Base-by-base conservation (phyloP, 83 land plant genomes). In the Diphasiastrum complanatum region DNA sequence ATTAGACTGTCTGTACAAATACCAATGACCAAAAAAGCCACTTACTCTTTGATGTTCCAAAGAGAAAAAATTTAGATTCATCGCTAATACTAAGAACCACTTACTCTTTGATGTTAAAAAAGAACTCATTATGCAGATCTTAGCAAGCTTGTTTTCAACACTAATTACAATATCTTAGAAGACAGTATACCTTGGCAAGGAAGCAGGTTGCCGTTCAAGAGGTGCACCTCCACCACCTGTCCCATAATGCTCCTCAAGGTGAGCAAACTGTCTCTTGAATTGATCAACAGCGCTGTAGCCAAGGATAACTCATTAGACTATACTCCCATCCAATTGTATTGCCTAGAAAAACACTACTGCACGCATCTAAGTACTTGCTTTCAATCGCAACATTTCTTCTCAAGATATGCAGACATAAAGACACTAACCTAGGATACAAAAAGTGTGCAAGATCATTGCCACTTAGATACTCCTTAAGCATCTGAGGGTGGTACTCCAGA, bases 171-270 rank as follows among this genome's bases (percentile, higher is more conserved):
- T n/a, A n/a, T n/a, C n/a, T n/a, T n/a, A n/a, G n/a, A n/a, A n/a
- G n/a, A n/a, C n/a, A n/a, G n/a, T n/a, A n/a, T n/a, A 64, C 67
- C 67, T 64, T 30, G 67, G 67, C 64, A 64, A 50, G 33, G 67
- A 64, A 10, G 61, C 64, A 30, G 49, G 67, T 33, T 64, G 67
- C 23, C 62, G 29, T 33, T 64, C 67, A 14, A 49, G 60, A 4
- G 63, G 67, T 33, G 34, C 24, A 3, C 1, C 51, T 47, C 16
- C 34, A 37, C 61, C 52, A 49, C 37, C 58, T n/a, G 24, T 28
- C 5, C 10, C 58, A 28, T 54, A 54, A 28, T 54, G 33, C n/a
- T 54, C 62, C 67, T 64, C 67, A 3, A 64, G 67, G 33, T 64
- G 67, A 32, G 67, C 61, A 33, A 64, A 64, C 37, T 64, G 67